These are phyloP conservation scores for Beauveria sp. DNA, from an alignment of 2,329 filamentous ascomycete genomes.

Conservation along the genomic window DNA sequence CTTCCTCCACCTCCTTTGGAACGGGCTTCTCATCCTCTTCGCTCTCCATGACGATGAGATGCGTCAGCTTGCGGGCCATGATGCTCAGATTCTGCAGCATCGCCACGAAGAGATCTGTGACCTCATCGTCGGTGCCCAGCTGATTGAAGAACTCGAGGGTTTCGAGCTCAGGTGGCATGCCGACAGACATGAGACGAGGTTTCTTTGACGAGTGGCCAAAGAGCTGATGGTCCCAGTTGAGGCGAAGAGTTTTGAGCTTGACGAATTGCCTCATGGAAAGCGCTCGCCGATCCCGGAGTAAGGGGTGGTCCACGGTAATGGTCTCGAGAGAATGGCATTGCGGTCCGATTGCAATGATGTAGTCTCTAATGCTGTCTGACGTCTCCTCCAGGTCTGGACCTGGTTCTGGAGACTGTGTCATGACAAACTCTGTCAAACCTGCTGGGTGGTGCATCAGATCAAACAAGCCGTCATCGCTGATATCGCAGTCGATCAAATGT, in stretches of 20 bases:
- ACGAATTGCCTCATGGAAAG: conserved; percentile 37
- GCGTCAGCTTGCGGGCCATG: conserved; percentile 29
- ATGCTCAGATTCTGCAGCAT: conserved; percentile 31
- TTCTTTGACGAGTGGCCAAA: conserved; percentile 38
- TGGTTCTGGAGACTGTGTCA: conserved; percentile 35
- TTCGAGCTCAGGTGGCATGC: conserved; percentile 38
- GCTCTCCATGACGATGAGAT: conserved; percentile 30
- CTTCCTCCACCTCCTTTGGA: conserved; percentile 27
- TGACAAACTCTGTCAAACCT: conserved; percentile 37
- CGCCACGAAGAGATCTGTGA: conserved; percentile 36
- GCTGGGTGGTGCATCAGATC: conserved; percentile 35
- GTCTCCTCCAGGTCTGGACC: conserved; percentile 37
- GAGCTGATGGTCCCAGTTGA: conserved; percentile 42
- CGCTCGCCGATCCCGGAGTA: conserved; percentile 31
- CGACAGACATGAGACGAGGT: conserved; percentile 38
- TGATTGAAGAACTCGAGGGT: conserved; percentile 38
- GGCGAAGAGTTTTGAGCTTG: conserved; percentile 30
- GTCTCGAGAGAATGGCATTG: conserved; percentile 34
- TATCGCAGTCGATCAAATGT: conserved; percentile 42
- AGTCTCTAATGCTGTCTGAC: conserved; percentile 39
- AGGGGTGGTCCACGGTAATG: conserved; percentile 38
- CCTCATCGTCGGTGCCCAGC: conserved; percentile 39
- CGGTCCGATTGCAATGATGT: conserved; percentile 36
- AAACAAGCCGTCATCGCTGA: conserved; percentile 35
- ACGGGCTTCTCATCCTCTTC: conserved; percentile 21